A percentile compares a stretch with the other conserved stretches of the same genome.
Conservation (phyloP, 106 monocot genomes). For the Apostasia ramifera region DNA sequence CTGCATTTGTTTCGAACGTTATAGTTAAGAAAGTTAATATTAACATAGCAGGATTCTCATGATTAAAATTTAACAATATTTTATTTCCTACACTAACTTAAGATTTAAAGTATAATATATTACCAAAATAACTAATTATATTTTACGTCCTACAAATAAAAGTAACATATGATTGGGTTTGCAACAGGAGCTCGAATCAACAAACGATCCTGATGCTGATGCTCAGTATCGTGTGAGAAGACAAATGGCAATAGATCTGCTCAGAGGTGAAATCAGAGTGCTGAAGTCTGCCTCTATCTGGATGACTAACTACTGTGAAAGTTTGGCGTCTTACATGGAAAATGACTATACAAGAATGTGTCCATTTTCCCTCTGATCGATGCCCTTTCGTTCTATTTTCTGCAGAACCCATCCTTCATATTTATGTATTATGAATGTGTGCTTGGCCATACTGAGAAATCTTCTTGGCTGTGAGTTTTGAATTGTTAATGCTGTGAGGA, state of each 20-base stretch:
- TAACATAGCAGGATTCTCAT: too few relatives aligned
- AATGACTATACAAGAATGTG: not conserved
- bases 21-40: too few relatives aligned
- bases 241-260: conserved; percentile 59
- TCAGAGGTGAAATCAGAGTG: conserved; percentile 49
- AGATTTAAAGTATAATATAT: too few relatives aligned
- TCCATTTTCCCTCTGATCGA: not conserved
- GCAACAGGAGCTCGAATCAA: conserved; percentile 29
- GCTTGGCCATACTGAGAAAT: too few relatives aligned
- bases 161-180: not conserved
- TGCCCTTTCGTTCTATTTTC: not conserved
- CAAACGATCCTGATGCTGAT: not conserved
- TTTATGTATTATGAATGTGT: too few relatives aligned
- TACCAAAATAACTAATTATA: too few relatives aligned
- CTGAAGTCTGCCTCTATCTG: conserved; percentile 38
- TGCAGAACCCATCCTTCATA: not conserved
- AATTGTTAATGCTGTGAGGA: too few relatives aligned
- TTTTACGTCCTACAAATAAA: too few relatives aligned
- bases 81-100: too few relatives aligned
- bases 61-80: too few relatives aligned
- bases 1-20: too few relatives aligned
- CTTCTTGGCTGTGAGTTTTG: too few relatives aligned
- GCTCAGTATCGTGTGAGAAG: conserved; percentile 19
- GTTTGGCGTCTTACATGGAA: not conserved
- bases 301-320: conserved; percentile 40